Evolutionary conservation across 805 yeast genomes (phyloP), one percentile per base, ranked within the genome.

Genomic region (Metschnikowia gruessii): DNA sequence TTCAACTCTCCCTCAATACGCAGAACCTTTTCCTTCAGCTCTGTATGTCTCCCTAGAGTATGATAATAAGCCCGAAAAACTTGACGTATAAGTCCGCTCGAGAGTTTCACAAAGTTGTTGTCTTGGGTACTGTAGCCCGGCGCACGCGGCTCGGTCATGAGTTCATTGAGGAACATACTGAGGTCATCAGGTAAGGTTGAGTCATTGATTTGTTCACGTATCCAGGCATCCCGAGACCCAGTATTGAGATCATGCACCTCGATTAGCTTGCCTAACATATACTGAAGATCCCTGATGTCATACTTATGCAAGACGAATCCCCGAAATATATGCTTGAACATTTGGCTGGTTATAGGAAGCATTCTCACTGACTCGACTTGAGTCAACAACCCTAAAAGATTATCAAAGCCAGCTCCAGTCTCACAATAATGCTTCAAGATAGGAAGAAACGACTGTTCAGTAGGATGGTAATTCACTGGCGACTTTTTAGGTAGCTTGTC

Each of bases 321-420:
- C n/a, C 42, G 42, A 42, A 62, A 60, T 4, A 67, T 40, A 11
- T 37, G 40, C 21, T 52, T 53, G 46, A 63, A 68, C n/a, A 59
- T 52, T 28, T 63, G 57, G 9, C 68, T 63, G n/a, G 70, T 62
- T 10, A 64, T 44, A 1, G 74, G 74, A 10, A 69, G 42, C n/a
- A 50, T 50, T 37, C 53, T 58, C n/a, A 46, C 39, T 6, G 41
- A 36, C 22, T 61, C 63, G 54, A 61, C 57, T 17, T 51, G 42
- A 17, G 48, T 38, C 11, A 66, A 36, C 3, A 63, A 31, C 6
- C 42, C 34, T 11, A 37, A n/a, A 12, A 56, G 45, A 16, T 51
- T 46, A 12, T 44, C 43, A 26, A 59, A 55, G 12, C 48, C 26
- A 1, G 43, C 36, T 2, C 51, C 39, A 22, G 47, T 26, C 10